Conservation (phyloP, 176 grass and related monocot genomes). For the Paspalum vaginatum region DNA sequence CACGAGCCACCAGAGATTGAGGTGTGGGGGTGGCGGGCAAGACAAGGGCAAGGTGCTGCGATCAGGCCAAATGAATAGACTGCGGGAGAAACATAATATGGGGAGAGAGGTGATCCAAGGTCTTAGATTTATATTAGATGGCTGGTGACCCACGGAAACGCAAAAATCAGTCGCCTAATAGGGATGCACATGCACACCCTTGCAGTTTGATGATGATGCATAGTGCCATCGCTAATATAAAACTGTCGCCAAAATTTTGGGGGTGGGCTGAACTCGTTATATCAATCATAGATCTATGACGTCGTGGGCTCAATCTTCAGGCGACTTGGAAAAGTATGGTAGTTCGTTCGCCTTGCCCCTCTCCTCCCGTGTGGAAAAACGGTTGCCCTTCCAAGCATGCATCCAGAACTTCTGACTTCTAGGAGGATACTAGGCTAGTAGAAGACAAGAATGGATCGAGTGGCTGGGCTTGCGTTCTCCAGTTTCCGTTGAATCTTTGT, state of each 20-base stretch:
- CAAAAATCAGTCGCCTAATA: too few species aligned
- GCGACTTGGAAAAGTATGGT: slow-evolving; percentile 17
- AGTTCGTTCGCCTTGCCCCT: slow-evolving; percentile 6
- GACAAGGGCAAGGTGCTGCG: too few species aligned
- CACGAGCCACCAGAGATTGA: too few species aligned
- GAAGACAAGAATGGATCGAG: slow-evolving; percentile 3
- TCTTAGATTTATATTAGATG: too few species aligned
- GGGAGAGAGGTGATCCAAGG: too few species aligned
- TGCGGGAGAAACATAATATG: too few species aligned
- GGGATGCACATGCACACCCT: too few species aligned
- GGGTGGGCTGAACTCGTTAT: background rate
- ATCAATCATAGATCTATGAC: background rate
- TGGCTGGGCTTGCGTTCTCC: background rate
- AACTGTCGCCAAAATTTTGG: background rate
- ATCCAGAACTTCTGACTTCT: slow-evolving; percentile 33
- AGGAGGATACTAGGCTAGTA: background rate
- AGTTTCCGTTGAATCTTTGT: background rate
- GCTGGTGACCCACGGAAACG: too few species aligned
- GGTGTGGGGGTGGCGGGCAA: too few species aligned
- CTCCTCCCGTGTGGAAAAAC: slow-evolving; percentile 20
- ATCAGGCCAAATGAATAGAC: too few species aligned
- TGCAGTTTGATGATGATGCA: background rate
- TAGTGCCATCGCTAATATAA: background rate
- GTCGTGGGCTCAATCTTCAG: background rate
- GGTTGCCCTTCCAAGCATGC: slow-evolving; percentile 31